Base-by-base conservation (phyloP, 2,329 filamentous ascomycete species). In the Aspergillus versicolor region DNA sequence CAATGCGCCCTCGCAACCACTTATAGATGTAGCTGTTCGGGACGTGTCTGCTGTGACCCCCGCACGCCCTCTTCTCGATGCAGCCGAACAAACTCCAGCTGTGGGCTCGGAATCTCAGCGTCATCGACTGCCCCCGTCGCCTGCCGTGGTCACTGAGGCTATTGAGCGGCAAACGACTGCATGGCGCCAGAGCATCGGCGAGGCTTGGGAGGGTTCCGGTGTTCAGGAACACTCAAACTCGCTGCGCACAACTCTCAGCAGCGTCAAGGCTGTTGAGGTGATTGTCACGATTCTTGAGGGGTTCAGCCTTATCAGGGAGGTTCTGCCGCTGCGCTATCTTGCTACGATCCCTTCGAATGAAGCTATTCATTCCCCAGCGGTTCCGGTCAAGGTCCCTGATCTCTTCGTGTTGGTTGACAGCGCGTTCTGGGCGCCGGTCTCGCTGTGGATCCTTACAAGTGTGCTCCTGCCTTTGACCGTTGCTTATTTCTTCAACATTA, bases 401-500 rank as follows among this genome's bases (percentile, higher is more conserved):
- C 79, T 96, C 65, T 95, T 94, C 74, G 75, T 88, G 30, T 78
- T 97, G 8, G 75, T 96, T 38, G 90, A 88, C 1, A 78, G 82
- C 40, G 83, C 83, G 24, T 97, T 96, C 82, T 97, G 93, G 93
- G 87, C 84, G 0, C 89, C 92, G 0, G 85, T 89, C 54, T 80
- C 87, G 7, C 81, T 92, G 19, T 97, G 92, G 92, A 72, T 85
- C 5, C 71, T 87, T 37, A 94, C 91, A 9, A 89, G 85, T 70
- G 73, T 90, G 54, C 67, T 90, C 43, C 63, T 93, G 27, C 93
- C 93, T 2, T 78, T 87, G 49, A 61, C 89, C 32, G 80, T 86
- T 42, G 91, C 90, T 24, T 97, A 94, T 79, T 96, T 97, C 73
- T 89, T 96, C 83, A 97, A 97, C 75, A 75, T 97, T 68, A 90